phyloP scores from a whole-genome alignment of 352 stramenopile species.

The Globisporangium nunn region DNA sequence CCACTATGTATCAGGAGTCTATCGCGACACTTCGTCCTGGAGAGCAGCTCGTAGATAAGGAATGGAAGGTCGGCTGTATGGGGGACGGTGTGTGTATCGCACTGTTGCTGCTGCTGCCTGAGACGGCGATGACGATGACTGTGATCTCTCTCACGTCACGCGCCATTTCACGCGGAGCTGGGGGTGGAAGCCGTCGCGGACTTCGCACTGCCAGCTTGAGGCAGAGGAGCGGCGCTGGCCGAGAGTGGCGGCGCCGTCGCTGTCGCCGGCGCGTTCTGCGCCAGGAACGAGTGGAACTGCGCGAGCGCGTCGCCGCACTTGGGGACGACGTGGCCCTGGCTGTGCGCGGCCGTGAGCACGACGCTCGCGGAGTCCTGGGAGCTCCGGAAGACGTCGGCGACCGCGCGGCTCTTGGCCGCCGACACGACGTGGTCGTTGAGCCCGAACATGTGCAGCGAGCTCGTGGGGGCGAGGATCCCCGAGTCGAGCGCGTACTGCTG shows the following conservation, averaged over 20 bases:
- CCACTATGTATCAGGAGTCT: too few relatives aligned
- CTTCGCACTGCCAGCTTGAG: not conserved
- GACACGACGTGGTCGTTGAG: constrained; percentile 79
- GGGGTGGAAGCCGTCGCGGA: not conserved
- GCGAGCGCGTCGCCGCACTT: constrained; percentile 54
- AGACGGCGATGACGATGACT: too few relatives aligned
- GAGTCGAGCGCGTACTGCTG: constrained; percentile 47
- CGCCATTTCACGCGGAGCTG: not conserved
- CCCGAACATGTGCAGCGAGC: constrained; percentile 72
- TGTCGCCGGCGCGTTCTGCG: constrained; percentile 13
- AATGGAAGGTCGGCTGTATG: too few relatives aligned
- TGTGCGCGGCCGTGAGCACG: constrained; percentile 57
- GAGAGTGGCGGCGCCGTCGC: constrained; percentile 1
- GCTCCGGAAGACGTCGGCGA: constrained; percentile 58
- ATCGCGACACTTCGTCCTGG: too few relatives aligned
- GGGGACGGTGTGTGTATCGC: too few relatives aligned
- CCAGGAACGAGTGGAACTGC: constrained; percentile 48
- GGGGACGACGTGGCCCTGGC: constrained; percentile 73
- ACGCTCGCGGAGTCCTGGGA: constrained; percentile 25
- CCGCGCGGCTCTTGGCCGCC: constrained; percentile 53
- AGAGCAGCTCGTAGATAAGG: too few relatives aligned
- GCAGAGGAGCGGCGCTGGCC: constrained; percentile 3
- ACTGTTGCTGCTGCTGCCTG: not conserved
- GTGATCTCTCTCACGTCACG: not conserved
- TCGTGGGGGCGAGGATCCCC: constrained; percentile 39